Evolutionary conservation across 2,329 filamentous ascomycete species (phyloP), one percentile per base, ranked within the genome.

Genomic region (Colletotrichum navitas): DNA sequence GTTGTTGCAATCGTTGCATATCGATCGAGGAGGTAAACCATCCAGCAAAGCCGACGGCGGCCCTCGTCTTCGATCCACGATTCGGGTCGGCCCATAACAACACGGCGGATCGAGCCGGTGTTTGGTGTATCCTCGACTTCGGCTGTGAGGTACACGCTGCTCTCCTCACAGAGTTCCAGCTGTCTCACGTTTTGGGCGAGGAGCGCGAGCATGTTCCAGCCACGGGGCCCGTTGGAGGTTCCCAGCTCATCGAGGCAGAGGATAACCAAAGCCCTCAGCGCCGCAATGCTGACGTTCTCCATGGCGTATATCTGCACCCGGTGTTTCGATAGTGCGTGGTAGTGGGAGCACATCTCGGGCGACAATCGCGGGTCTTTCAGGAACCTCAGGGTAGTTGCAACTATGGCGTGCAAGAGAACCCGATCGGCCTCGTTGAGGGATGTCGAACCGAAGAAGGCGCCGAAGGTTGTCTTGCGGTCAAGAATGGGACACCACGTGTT

Each of bases 401-500:
- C 80, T 34, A 85, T 85, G n/a, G 83, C 83, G 36, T 84, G 81
- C 1, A 85, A 77, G 12, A 85, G 72, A 29, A 84, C 79, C 5
- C 82, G 77, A 58, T 84, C 83, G 1, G 79, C 77, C 64, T 84
- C 82, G 43, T 76, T 77, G 39, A 84, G 73, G 0, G 80, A 81
- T 0, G 82, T 82, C 8, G 82, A 81, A 1, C 81, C 82, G 49
- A 84, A 84, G 66, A 85, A 81, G 26, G 75, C 77, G 1, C 79
- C 75, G 75, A 83, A 80, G 18, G 81, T 84, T 0, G 83, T 81
- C 66, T 84, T 83, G 10, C 83, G 80, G 54, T 85, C 83, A 14
- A 85, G 79, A 16, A 85, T 83, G 0, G 83, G 83, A 61, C 83
- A 84, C 89, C 89, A 91, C 0, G 88, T 88, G 74, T 90, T 90